phyloP scores from a whole-genome alignment of 106 monocot species.

The Apostasia shenzhenica region DNA sequence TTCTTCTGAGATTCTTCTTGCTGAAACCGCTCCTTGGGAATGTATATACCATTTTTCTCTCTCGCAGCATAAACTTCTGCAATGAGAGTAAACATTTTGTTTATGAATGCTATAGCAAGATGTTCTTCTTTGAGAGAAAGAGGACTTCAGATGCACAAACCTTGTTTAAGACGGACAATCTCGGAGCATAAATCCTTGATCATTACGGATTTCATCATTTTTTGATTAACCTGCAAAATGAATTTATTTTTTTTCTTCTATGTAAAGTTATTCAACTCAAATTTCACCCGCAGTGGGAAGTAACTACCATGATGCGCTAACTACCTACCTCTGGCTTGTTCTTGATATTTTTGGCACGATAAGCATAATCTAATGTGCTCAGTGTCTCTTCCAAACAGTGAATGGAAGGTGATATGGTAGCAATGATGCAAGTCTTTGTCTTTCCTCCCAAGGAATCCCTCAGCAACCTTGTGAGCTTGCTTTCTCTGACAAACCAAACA shows the following conservation, averaged over 20 bases:
- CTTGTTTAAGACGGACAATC: conserved; percentile 91
- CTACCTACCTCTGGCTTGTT: conserved; percentile 73
- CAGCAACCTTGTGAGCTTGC: conserved; percentile 88
- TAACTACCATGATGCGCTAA: background rate
- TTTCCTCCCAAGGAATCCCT: conserved; percentile 93
- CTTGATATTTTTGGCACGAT: conserved; percentile 87
- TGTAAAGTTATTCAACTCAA: background rate
- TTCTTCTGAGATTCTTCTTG: conserved; percentile 83
- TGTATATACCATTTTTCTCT: conserved; percentile 81
- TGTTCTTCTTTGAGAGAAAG: background rate
- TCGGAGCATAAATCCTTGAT: conserved; percentile 83
- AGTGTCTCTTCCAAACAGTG: conserved; percentile 86
- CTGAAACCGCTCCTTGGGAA: conserved; percentile 53
- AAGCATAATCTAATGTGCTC: conserved; percentile 88
- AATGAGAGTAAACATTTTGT: background rate
- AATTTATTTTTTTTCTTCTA: too few relatives aligned
- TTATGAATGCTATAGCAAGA: background rate
- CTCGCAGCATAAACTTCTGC: conserved; percentile 72
- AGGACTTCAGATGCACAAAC: conserved; percentile 12
- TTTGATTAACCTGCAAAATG: conserved; percentile 75
- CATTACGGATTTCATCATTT: conserved; percentile 82
- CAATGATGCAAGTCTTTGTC: conserved; percentile 96
- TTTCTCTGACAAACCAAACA: conserved; percentile 51
- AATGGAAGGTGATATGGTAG: conserved; percentile 82
- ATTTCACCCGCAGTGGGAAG: too few relatives aligned